phyloP scores from a whole-genome alignment of 805 yeast species.

The Groenewaldozyma tartarivorans region DNA sequence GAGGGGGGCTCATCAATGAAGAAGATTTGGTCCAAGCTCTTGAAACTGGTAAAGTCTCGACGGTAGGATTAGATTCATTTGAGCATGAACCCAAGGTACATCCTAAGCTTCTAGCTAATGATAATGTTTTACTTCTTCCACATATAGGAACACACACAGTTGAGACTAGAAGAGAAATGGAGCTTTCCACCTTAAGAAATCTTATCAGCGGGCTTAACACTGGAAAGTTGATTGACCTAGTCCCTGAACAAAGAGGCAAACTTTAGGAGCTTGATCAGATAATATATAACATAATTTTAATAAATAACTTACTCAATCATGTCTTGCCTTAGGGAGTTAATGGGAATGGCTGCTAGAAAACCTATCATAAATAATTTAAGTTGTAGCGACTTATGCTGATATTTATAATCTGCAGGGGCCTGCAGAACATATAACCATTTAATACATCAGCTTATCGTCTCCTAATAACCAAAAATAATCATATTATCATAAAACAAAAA shows the following conservation, averaged over 20 bases:
- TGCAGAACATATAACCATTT: no score
- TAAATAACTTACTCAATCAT: no score
- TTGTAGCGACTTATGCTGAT: no score
- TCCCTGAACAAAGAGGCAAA: conserved; percentile 56
- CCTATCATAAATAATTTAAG: no score
- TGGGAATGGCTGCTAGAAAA: no score
- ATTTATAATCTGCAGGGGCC: no score
- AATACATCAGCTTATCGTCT: no score
- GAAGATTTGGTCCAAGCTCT: conserved; percentile 36
- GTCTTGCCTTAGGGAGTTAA: no score
- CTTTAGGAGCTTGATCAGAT: no score
- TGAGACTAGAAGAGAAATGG: conserved; percentile 56
- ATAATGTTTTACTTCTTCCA: conserved; percentile 45
- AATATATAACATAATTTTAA: no score
- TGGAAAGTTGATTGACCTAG: conserved; percentile 63
- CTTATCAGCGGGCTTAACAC: conserved; percentile 44
- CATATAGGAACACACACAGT: conserved; percentile 37
- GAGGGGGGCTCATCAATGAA: conserved; percentile 51
- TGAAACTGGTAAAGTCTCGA: conserved; percentile 38
- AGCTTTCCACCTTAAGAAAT: conserved; percentile 63
- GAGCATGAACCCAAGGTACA: conserved; percentile 46
- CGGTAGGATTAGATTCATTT: conserved; percentile 49
- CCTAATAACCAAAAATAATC: no score
- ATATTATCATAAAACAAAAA: not conserved
- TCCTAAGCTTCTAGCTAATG: conserved; percentile 35